Conservation (phyloP, 2,329 filamentous ascomycete genomes). For the Coleophoma eucalyptorum region DNA sequence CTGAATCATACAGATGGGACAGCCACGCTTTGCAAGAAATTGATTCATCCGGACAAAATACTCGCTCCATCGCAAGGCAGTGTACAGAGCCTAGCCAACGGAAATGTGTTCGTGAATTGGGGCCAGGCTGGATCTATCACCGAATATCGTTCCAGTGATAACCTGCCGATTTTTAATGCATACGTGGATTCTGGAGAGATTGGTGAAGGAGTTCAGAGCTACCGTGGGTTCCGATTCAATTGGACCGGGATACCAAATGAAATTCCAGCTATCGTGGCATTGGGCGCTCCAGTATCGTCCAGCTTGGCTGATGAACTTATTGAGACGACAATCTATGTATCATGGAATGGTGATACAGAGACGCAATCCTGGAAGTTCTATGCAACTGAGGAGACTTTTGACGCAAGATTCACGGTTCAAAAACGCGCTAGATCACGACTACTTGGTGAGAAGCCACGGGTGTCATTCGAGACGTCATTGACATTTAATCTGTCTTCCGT, state of each 20-base stretch:
- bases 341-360: slow-evolving; percentile 49
- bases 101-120: slow-evolving; percentile 20
- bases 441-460: too few species aligned
- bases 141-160: slow-evolving; percentile 20
- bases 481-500: too few species aligned
- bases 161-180: slow-evolving; percentile 32
- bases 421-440: too few species aligned
- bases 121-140: slow-evolving; percentile 17
- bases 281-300: slow-evolving; percentile 18
- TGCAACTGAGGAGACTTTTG: too few species aligned
- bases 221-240: slow-evolving; percentile 33
- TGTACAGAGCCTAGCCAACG: slow-evolving; percentile 17
- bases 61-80: slow-evolving; percentile 17
- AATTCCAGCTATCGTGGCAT: slow-evolving; percentile 32
- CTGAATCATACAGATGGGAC: slow-evolving; percentile 14
- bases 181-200: slow-evolving; percentile 31
- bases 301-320: too few species aligned
- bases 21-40: slow-evolving; percentile 13
- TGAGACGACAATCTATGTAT: slow-evolving; percentile 40
- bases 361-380: slow-evolving; percentile 44
- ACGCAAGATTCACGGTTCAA: too few species aligned
- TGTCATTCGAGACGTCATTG: too few species aligned
- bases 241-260: slow-evolving; percentile 33
- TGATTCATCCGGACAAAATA: slow-evolving; percentile 15
- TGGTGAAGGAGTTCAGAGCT: slow-evolving; percentile 24